Evolutionary conservation across 768 basidiomycete genomes (phyloP).

Genomic region (Rhodotorula paludigena): DNA sequence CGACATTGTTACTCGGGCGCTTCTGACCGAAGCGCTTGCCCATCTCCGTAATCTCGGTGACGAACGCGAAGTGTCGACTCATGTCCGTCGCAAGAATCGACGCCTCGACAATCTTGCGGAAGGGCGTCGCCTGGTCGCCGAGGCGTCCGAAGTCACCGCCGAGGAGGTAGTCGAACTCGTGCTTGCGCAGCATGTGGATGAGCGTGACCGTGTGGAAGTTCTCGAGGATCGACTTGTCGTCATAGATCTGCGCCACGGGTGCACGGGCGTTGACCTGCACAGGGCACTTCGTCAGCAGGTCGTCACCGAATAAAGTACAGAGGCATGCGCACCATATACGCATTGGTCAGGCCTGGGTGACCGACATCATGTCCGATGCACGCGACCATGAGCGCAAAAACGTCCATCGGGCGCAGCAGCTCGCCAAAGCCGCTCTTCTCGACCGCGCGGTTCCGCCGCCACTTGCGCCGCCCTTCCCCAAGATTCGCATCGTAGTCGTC

Average conservation of each 20-base stretch:
- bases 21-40: constrained; percentile 47
- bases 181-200: constrained; percentile 41
- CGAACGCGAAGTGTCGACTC: constrained; percentile 81
- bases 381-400: constrained; percentile 79
- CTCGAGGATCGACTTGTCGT: constrained; percentile 83
- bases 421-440: constrained; percentile 39
- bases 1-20: constrained; percentile 25
- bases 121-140: constrained; percentile 45
- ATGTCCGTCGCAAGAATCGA: constrained; percentile 92
- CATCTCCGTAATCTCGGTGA: constrained; percentile 58
- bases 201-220: constrained; percentile 47
- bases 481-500: constrained; percentile 44
- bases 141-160: constrained; percentile 34
- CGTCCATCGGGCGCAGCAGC: constrained; percentile 58
- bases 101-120: constrained; percentile 70
- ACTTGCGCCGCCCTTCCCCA: constrained; percentile 31
- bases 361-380: constrained; percentile 97
- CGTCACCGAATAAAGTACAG: neutral
- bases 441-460: constrained; percentile 42
- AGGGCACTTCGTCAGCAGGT: neutral
- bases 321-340: constrained; percentile 73
- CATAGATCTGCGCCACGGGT: constrained; percentile 79
- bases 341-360: constrained; percentile 89
- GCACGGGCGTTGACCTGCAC: constrained; percentile 84
- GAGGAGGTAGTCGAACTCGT: constrained; percentile 41